phyloP scores from a whole-genome alignment of 176 grass and related monocot genomes.

The Alloteropsis semialata region DNA sequence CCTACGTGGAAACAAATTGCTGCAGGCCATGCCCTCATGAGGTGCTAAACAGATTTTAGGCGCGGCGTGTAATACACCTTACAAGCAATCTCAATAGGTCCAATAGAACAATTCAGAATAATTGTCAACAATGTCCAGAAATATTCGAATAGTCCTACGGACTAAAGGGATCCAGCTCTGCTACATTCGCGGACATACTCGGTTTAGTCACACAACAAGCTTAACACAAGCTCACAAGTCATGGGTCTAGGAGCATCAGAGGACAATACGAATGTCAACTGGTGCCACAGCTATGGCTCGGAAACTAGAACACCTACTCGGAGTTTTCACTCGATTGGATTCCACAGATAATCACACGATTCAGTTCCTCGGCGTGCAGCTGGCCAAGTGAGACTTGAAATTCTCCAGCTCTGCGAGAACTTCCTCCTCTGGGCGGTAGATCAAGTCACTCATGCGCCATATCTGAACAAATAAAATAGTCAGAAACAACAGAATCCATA shows the following conservation, averaged over 20 bases:
- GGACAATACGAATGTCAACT: conserved; percentile 16
- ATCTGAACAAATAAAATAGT: conserved; percentile 53
- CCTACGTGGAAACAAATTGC: no score
- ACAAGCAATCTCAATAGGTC: conserved; percentile 3
- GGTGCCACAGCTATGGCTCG: conserved; percentile 15
- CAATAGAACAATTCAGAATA: conserved; percentile 4
- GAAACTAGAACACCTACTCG: conserved; percentile 25
- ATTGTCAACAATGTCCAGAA: not conserved
- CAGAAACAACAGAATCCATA: not conserved
- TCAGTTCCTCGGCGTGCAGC: conserved; percentile 55
- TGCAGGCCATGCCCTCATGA: no score
- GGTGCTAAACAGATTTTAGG: no score
- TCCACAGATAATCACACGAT: conserved; percentile 18
- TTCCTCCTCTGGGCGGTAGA: conserved; percentile 80
- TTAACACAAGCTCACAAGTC: conserved; percentile 23
- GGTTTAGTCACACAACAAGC: conserved; percentile 24
- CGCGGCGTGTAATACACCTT: not conserved
- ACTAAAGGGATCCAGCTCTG: conserved; percentile 13
- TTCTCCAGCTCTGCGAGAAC: conserved; percentile 81
- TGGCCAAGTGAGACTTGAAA: conserved; percentile 66
- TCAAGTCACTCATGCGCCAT: conserved; percentile 89
- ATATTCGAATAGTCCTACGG: conserved; percentile 30
- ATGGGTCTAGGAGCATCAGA: conserved; percentile 27
- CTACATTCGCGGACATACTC: not conserved
- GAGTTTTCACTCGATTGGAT: conserved; percentile 18